These are phyloP conservation scores for Rostrohypoxylon terebratum DNA, from an alignment of 495 filamentous ascomycete species.

Conservation along the genomic window DNA sequence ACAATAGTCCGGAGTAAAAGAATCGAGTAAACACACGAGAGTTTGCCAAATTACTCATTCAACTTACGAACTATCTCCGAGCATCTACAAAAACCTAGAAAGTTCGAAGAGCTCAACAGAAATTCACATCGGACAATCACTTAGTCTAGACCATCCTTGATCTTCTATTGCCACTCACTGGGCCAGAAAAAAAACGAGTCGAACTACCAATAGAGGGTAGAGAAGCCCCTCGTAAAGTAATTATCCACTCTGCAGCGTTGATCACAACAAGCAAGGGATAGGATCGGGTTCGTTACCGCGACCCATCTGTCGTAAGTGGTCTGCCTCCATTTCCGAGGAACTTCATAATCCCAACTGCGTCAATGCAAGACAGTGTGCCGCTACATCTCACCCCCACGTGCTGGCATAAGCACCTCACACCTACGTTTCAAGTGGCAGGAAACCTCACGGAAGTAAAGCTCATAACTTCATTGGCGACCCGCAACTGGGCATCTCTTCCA, in stretches of 20 bases:
- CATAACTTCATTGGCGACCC: background rate
- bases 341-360: background rate
- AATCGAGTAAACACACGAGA: background rate
- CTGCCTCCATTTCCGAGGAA: slow-evolving; percentile 1
- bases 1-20: background rate
- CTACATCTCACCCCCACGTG: slow-evolving; percentile 8
- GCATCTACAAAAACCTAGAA: background rate
- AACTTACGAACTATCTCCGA: background rate
- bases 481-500: background rate
- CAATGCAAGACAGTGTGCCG: background rate
- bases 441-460: background rate
- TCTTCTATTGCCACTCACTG: background rate
- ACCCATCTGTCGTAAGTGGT: slow-evolving; percentile 10
- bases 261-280: slow-evolving; percentile 9
- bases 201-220: slow-evolving; percentile 8
- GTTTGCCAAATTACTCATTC: background rate
- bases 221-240: slow-evolving; percentile 15
- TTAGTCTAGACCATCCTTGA: background rate
- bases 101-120: background rate
- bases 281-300: background rate
- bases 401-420: background rate
- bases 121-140: background rate
- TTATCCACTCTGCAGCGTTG: slow-evolving; percentile 33
- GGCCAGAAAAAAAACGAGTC: slow-evolving; percentile 16
- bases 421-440: background rate